Base-by-base conservation (phyloP, 2,329 filamentous ascomycete species). In the Emergomyces pasteurianus region DNA sequence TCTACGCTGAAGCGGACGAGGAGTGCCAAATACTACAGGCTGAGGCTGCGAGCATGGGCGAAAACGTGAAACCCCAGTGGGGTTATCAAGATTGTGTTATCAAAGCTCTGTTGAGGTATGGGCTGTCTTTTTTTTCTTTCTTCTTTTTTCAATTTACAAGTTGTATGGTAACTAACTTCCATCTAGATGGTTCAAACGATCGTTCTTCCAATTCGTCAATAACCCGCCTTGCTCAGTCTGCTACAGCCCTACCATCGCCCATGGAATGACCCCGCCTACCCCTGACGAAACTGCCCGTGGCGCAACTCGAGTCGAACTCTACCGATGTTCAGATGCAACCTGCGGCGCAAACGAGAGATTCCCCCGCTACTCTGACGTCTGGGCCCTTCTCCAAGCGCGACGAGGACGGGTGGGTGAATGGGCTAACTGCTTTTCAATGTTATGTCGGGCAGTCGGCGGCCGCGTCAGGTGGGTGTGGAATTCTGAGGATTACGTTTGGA, bases 391-490 rank as follows among this genome's bases (percentile, higher is more conserved):
- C 50, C 88, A 96, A 73, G 95, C 90, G 34, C 82, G 89, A 67
- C 83, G 88, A 67, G 94, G 94, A 42, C 86, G 94, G 67, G 88
- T 88, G 63, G 94, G 94, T 63, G 94, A 99, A 78, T 97, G 94
- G 91, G 91, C 90, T 66, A 97, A 96, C 77, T 96, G 92, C 80
- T 99, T 99, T 78, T 92, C 88, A 77, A 97, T 97, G 94, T 82
- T 99, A 58, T 97, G 92, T 79, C 85, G 92, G 63, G 94, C 94
- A 4, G 85, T 97, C 16, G 92, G 92, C 57, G 89, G 88, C 63
- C 84, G 92, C 63, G 91, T 96, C 28, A 85, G 94, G 69, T 99
- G 94, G 94, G 88, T 99, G 12, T 99, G 94, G 94, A 97, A 97
- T 68, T 87, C 88, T 36, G 94, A 97, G 74, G 94, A 97, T 73